Conservation (phyloP, 1,284 basidiomycete species). For the Papiliotrema laurentii region DNA sequence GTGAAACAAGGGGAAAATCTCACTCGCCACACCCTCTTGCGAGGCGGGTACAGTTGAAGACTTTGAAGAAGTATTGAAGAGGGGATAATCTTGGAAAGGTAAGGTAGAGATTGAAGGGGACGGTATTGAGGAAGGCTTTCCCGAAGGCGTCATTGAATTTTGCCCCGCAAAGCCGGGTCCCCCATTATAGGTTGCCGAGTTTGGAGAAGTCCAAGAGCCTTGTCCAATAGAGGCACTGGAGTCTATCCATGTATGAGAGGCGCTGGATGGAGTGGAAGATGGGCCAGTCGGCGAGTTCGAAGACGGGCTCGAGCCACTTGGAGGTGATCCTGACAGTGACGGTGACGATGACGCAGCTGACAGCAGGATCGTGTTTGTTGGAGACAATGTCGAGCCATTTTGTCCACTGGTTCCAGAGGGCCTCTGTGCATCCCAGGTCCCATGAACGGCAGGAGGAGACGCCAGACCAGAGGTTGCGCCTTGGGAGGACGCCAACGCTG, state of each 20-base stretch:
- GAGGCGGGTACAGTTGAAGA: conserved; percentile 1
- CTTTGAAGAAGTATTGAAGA: neutral
- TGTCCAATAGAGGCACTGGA: neutral
- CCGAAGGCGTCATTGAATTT: neutral
- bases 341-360: no score
- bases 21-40: conserved; percentile 1
- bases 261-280: neutral
- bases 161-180: no score
- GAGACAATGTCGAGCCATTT: no score
- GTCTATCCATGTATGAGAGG: neutral
- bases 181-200: no score
- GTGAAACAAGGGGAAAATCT: neutral
- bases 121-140: neutral
- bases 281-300: neutral
- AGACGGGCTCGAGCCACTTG: no score
- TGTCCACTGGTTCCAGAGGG: no score
- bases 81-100: neutral
- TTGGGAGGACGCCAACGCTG: no score
- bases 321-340: no score
- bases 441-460: no score
- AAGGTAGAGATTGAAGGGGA: neutral
- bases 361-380: no score
- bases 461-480: no score
- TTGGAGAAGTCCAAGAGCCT: neutral
- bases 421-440: no score